Base-by-base conservation (phyloP, 164 flowering plant genomes). In the Malania oleifera region DNA sequence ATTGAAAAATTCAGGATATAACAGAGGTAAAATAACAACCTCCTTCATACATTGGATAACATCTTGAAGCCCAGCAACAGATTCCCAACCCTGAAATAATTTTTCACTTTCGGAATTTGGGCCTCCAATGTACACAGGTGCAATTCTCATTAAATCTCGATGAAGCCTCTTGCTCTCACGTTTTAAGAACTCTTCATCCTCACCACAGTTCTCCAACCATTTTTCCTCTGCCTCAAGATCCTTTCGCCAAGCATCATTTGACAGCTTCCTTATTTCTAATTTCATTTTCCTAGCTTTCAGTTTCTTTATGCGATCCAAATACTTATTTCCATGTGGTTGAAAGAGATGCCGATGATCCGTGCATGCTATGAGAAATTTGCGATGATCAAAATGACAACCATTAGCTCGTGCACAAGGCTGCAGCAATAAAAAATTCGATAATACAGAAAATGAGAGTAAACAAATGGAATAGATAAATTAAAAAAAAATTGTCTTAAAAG, bases 131-230 rank as follows among this genome's bases (percentile, higher is more conserved):
- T 86, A 86, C 4, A 78, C 82, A 68, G 99, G 97, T 64, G 95
- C 82, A 52, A 93, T 85, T 82, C 99, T 88, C 60, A 76, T 70
- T 39, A 93, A 24, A 78, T 93, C 99, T 48, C 99, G 85, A 61
- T 93, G 86, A 63, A 93, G 97, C 70, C 99, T 90, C 78, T 82
- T 88, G 68, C 91, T 81, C 63, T 90, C 99, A 67, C 97, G 95
- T 74, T 81, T 93, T 72, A 90, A 67, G 70, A 93, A 93, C 70
- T 93, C 99, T 70, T 93, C 99, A 77, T 93, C 99, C 78, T 90
- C 97, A 44, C 99, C 99, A 70, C 97, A 86, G 61, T 92, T 86
- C 72, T 93, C 99, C 65, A 93, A 67, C 99, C 97, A 93, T 61
- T 85, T 93, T 66, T 93, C 96, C 71, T 93, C 99, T 38, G 92